Base-by-base conservation (phyloP, 1,139 yeast genomes). In the Zhuliangozyma blackwelliae region DNA sequence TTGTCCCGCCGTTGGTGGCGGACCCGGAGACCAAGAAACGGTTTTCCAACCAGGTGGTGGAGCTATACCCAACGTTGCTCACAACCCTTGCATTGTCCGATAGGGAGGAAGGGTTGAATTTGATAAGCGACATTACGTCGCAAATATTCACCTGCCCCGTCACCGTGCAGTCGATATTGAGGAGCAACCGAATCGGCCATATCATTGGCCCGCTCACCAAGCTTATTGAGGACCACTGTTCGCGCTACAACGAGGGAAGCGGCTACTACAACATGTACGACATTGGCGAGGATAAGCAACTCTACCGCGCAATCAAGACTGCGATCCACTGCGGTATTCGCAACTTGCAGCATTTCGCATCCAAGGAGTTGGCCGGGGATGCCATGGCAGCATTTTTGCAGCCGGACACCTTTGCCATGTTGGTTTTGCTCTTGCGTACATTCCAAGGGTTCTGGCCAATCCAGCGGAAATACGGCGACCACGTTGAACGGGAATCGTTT, bases 121-220 rank as follows among this genome's bases (percentile, higher is more conserved):
- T 77, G 5, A 45, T 81, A 34, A 56, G 65, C 26, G 81, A 81
- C 33, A 69, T 81, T 28, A 62, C 81, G 7, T 66, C 77, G 3
- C 94, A 84, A 48, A 59, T 82, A 12, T 78, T 79, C 52, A 78
- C 85, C 0, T 79, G 86, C 46, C 86, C 86, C 1, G 70, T 74
- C 7, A 75, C 79, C 27, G 72, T 79, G 1, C 57, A 63, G 34
- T 54, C 50, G 29, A 60, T 77, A 8, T 57, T 79, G 28, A 52
- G 62, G 4, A 45, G 59, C 2, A 63, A 65, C 0, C 51, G 59
- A 10, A 55, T 76, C 10, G 58, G 66, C 2, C 62, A 65, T 36
- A 57, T 79, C 1, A 45, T 82, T 16, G 70, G 72, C 38, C 75
- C 84, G 1, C 55, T 75, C 5, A 57, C 68, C 6, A 61, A 61